phyloP scores from a whole-genome alignment of 371 early-diverging fungal genomes.

The Fennellomyces sp. region DNA sequence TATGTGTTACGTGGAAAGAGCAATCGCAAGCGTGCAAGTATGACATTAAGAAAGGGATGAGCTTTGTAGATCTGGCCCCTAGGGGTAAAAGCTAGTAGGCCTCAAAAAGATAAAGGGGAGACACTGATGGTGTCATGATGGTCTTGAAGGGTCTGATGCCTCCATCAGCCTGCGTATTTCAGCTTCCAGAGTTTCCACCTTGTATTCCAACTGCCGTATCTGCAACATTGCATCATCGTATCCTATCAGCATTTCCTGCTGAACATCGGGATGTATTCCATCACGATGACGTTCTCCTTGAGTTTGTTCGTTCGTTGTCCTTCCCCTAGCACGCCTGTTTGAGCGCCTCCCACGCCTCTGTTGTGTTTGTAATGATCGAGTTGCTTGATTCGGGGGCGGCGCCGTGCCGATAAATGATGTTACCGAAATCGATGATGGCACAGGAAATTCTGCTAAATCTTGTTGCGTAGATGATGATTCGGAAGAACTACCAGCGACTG shows the following conservation, averaged over 20 bases:
- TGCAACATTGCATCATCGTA: slow-evolving; percentile 38
- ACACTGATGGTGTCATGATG: too few relatives aligned
- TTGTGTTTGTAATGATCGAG: not conserved
- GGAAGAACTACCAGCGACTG: too few relatives aligned
- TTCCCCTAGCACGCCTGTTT: not conserved
- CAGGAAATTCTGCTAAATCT: not conserved
- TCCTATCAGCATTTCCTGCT: slow-evolving; percentile 31
- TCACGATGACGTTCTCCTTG: not conserved
- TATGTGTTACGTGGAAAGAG: too few relatives aligned
- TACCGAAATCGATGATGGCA: slow-evolving; percentile 1
- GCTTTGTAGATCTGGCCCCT: too few relatives aligned
- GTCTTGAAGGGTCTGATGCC: too few relatives aligned
- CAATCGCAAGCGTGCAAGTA: too few relatives aligned
- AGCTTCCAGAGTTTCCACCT: slow-evolving; percentile 26
- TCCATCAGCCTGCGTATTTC: not conserved
- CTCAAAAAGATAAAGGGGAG: too few relatives aligned
- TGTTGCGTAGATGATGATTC: not conserved
- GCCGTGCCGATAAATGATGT: not conserved
- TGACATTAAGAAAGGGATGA: too few relatives aligned
- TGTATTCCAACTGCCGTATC: slow-evolving; percentile 30
- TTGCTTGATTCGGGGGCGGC: not conserved
- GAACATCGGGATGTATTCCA: slow-evolving; percentile 17
- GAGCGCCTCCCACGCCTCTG: not conserved
- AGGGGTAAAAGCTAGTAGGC: too few relatives aligned
- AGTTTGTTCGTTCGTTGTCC: not conserved